Conservation (phyloP, 2,329 filamentous ascomycete genomes). For the Penicillium sp. region DNA sequence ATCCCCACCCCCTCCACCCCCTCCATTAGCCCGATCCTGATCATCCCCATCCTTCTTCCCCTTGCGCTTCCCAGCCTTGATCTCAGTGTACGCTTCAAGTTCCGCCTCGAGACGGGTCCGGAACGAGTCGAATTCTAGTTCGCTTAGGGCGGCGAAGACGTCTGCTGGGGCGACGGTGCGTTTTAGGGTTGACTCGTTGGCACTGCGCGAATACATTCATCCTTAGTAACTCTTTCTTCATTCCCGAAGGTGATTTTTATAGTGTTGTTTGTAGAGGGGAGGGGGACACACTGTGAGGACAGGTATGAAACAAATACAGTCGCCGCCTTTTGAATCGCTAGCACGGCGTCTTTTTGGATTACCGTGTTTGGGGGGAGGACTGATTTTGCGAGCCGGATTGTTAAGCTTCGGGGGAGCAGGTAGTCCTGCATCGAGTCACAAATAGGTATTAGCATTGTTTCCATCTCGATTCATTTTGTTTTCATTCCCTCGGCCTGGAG, state of each 20-base stretch:
- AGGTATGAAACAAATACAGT: conserved; percentile 71
- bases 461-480: not conserved
- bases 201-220: conserved; percentile 54
- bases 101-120: conserved; percentile 63
- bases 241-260: no score
- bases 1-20: conserved; percentile 15
- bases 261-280: no score
- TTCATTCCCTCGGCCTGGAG: not conserved
- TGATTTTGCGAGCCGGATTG: conserved; percentile 65
- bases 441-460: not conserved
- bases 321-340: conserved; percentile 67
- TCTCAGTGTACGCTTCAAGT: conserved; percentile 53
- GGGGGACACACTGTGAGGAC: conserved; percentile 57
- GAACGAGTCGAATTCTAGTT: conserved; percentile 66
- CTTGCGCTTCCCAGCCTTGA: conserved; percentile 48
- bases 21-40: conserved; percentile 11
- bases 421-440: no score
- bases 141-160: conserved; percentile 63
- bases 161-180: conserved; percentile 66
- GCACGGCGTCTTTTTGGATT: conserved; percentile 67
- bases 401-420: conserved; percentile 65
- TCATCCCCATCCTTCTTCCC: conserved; percentile 52
- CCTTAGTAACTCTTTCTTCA: conserved; percentile 13
- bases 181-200: conserved; percentile 65
- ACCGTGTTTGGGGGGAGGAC: conserved; percentile 67